Conservation (phyloP, 306 rosid genomes). For the Trifolium pratense region DNA sequence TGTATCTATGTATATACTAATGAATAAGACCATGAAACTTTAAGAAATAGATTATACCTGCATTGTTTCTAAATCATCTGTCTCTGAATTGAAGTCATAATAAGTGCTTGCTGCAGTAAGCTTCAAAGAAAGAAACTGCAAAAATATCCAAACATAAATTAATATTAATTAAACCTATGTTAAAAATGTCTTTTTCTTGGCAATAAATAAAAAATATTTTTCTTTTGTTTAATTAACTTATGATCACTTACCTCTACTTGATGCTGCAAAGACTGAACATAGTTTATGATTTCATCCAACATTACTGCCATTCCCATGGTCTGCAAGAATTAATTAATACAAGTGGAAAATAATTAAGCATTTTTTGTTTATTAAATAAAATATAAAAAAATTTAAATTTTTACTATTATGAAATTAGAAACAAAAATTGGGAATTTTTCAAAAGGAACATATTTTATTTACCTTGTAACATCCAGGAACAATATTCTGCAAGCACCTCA, state of each 20-base stretch:
- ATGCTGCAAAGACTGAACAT: slow-evolving; percentile 95
- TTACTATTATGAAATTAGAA: slow-evolving; percentile 15
- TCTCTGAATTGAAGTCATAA: slow-evolving; percentile 82
- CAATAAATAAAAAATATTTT: no score
- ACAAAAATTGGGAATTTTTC: slow-evolving; percentile 4
- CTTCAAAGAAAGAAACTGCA: slow-evolving; percentile 95
- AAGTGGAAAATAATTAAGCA: no score
- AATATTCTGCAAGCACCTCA: slow-evolving; percentile 84
- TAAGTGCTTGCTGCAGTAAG: slow-evolving; percentile 83
- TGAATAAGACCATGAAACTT: slow-evolving; percentile 5
- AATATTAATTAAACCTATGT: background rate
- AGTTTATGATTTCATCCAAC: slow-evolving; percentile 97
- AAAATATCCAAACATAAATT: slow-evolving; percentile 27
- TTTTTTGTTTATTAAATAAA: background rate
- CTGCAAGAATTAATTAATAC: slow-evolving; percentile 46
- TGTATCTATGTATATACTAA: background rate
- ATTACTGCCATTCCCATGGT: slow-evolving; percentile 97
- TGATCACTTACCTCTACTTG: slow-evolving; percentile 82
- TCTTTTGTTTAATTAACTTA: no score
- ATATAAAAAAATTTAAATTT: background rate
- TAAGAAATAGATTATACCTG: slow-evolving; percentile 56
- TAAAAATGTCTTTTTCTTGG: slow-evolving; percentile 5
- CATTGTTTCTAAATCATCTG: slow-evolving; percentile 70
- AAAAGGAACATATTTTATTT: slow-evolving; percentile 10
- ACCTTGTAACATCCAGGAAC: slow-evolving; percentile 99